Evolutionary conservation across 345 rosid species (phyloP), one percentile per base, ranked within the genome.

Genomic region (Erodium maritimum): DNA sequence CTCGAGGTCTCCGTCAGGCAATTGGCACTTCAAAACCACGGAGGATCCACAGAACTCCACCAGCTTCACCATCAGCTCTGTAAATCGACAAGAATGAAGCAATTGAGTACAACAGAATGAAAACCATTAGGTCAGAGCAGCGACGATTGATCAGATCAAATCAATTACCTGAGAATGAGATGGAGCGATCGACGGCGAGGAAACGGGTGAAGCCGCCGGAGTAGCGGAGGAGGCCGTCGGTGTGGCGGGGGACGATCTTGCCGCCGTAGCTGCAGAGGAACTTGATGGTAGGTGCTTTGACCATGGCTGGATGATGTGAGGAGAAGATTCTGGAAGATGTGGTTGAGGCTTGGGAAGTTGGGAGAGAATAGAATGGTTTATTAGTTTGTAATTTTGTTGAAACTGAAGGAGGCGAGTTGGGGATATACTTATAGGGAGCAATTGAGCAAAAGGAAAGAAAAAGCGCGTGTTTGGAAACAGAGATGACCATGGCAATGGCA

Each of bases 221-320:
- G 75, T 91, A 91, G 54, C 96, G 93, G 33, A 88, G 91, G 63
- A 75, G 65, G 22, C 94, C 90, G 72, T 88, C 95, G 4, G 67
- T 48, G 19, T 77, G 71, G 54, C 98, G 96, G 23, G 80, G 96
- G 14, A 64, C 56, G 45, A 91, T 86, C 74, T 54, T 81, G 8
- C 99, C 96, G 50, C 82, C 81, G 25, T 91, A 91, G 65, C 95
- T 91, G 69, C 95, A 88, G 10, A 91, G 79, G 60, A 88, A 86
- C 77, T 91, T 91, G 25, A 86, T 62, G 51, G 59, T 25, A 1
- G 21, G 19, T 21, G 46, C 61, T 16, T 19, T 61, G 62, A 22
- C 66, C 66, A 51, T 57, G 7, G n/a, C 18, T 18, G 2, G 33
- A 25, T 25, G n/a, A n/a, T 25, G 33, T 25, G 33, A 1, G 1